Evolutionary conservation across 2,329 filamentous ascomycete species (phyloP), one percentile per base, ranked within the genome.

Genomic region (Talaromyces sp.): DNA sequence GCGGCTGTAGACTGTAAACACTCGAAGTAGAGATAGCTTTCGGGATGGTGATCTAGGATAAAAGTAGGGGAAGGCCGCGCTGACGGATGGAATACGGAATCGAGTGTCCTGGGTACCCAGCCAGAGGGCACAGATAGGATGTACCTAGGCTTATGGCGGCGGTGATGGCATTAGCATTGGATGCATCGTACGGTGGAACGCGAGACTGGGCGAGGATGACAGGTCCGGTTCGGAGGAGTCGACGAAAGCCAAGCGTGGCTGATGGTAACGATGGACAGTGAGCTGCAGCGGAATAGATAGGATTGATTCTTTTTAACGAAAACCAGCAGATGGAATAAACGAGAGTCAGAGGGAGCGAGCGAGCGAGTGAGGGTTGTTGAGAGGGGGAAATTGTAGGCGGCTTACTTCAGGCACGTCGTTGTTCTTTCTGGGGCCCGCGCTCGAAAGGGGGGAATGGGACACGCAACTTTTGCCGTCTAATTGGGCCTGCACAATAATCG

Each of bases 131-230:
- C 67, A 65, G 64, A 63, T 63, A 61, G 58, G 65, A 53, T 58
- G 67, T 65, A 65, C 60, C 65, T 47, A 49, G 47, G 54, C 65
- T 66, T 69, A 75, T 69, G 75, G 75, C 70, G 74, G 73, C 70
- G 71, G 72, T 70, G 72, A 71, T 72, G 66, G 73, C 69, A 69
- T 72, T 67, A 65, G 69, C 70, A 67, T 70, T 68, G 71, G 56
- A 64, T 64, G 65, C 64, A 67, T 65, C 62, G 27, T 53, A 61
- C 47, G 38, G 56, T 51, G 63, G 34, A 58, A 53, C 63, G 63
- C 58, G 53, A 58, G 31, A 58, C 49, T 13, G 29, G 29, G 17
- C 36, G 53, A 56, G 49, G 49, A 31, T 53, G 49, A 53, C 53
- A 25, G 53, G 31, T 56, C 29, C n/a, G 53, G 53, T 25, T 22